A percentile compares a stretch with the other conserved stretches of the same genome.
phyloP scores from a whole-genome alignment of 495 filamentous ascomycete species.

The Polyplosphaeria fusca region DNA sequence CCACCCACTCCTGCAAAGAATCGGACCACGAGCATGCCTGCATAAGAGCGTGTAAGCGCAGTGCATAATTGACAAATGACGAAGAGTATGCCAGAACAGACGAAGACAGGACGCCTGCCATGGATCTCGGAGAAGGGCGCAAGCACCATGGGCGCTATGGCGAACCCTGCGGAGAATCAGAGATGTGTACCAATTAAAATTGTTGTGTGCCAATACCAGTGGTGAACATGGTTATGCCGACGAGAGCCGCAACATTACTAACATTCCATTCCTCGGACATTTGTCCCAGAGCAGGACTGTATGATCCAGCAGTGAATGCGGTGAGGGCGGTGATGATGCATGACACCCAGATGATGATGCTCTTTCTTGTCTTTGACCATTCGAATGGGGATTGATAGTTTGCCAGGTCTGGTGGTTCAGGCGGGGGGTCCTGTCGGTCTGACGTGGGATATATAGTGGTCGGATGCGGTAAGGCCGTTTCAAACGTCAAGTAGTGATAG shows the following conservation, averaged over 20 bases:
- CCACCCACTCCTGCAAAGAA: slow-evolving; percentile 73
- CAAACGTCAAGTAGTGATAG: slow-evolving; percentile 70
- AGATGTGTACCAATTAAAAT: too few relatives aligned
- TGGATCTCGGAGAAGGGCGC: slow-evolving; percentile 87
- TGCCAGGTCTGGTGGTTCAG: slow-evolving; percentile 60
- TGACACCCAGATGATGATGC: slow-evolving; percentile 67
- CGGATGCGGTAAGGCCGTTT: slow-evolving; percentile 62
- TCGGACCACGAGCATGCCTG: slow-evolving; percentile 72
- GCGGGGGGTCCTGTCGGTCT: slow-evolving; percentile 45
- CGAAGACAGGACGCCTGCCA: slow-evolving; percentile 77
- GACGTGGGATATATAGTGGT: slow-evolving; percentile 44
- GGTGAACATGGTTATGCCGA: slow-evolving; percentile 83
- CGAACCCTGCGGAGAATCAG: too few relatives aligned
- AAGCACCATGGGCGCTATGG: slow-evolving; percentile 80
- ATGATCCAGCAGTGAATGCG: slow-evolving; percentile 78
- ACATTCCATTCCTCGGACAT: slow-evolving; percentile 63
- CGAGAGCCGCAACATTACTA: slow-evolving; percentile 60
- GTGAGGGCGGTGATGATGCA: slow-evolving; percentile 73
- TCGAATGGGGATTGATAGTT: slow-evolving; percentile 67
- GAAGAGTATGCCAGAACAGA: slow-evolving; percentile 67
- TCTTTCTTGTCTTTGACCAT: slow-evolving; percentile 70
- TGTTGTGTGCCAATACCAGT: too few relatives aligned
- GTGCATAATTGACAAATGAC: slow-evolving; percentile 68
- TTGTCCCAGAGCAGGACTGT: slow-evolving; percentile 63
- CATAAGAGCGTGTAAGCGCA: slow-evolving; percentile 66